phyloP scores from a whole-genome alignment of 2,329 filamentous ascomycete genomes.

The Pyrenophora tritici-repentis region DNA sequence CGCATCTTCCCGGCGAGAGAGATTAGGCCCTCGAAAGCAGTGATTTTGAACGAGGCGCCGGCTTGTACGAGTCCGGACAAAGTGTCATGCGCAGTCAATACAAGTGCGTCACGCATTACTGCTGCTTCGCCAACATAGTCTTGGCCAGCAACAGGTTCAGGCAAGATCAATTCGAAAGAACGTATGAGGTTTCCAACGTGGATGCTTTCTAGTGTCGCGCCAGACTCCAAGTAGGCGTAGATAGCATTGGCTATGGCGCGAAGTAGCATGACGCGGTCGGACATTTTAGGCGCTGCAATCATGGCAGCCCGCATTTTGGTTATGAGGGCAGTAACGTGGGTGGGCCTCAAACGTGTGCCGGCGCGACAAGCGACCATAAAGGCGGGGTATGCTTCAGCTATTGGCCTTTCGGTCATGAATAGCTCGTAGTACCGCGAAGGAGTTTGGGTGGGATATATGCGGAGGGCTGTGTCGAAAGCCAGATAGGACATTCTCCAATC shows the following conservation, averaged over 20 bases:
- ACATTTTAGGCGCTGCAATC: slow-evolving; percentile 14
- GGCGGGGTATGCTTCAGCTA: slow-evolving; percentile 54
- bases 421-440: slow-evolving; percentile 52
- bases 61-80: slow-evolving; percentile 33
- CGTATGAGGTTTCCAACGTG: slow-evolving; percentile 48
- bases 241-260: slow-evolving; percentile 50
- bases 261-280: slow-evolving; percentile 34
- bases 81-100: slow-evolving; percentile 30
- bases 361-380: slow-evolving; percentile 56
- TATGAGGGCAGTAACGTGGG: slow-evolving; percentile 42
- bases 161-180: slow-evolving; percentile 38
- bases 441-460: slow-evolving; percentile 52
- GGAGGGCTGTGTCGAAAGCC: slow-evolving; percentile 54
- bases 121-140: slow-evolving; percentile 26
- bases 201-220: slow-evolving; percentile 42
- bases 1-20: slow-evolving; percentile 35
- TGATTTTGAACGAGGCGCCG: slow-evolving; percentile 29
- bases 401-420: slow-evolving; percentile 53
- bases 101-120: slow-evolving; percentile 29
- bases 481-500: slow-evolving; percentile 57
- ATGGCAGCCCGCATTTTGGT: slow-evolving; percentile 37
- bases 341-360: slow-evolving; percentile 44
- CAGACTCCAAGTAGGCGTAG: slow-evolving; percentile 50
- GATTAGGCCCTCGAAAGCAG: slow-evolving; percentile 36
- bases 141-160: slow-evolving; percentile 19